Base-by-base conservation (phyloP, 1,284 basidiomycete genomes). In the Sanghuangporus weigelae region DNA sequence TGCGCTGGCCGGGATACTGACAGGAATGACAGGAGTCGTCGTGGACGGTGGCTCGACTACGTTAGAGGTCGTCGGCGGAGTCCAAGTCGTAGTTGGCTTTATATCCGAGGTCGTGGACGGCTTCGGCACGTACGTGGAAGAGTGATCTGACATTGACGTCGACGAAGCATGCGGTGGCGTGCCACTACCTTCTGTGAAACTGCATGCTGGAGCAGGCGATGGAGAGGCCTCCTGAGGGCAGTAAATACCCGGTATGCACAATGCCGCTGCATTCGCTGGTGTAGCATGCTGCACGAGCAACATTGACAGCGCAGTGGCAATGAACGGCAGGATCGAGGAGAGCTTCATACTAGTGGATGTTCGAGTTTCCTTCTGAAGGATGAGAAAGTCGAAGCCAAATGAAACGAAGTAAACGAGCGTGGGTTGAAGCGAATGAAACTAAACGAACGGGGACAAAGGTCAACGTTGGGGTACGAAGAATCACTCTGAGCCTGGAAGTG, bases 341-440 rank as follows among this genome's bases (percentile, higher is more conserved):
- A 63, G 36, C 55, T 63, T 63, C 61, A 63, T 63, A n/a, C 26
- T 60, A 35, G 46, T 26, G 10, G 39, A 38, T 19, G 56, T 40
- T 35, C 36, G 26, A 31, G 5, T 31, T 31, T 31, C 26, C 26
- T 31, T 31, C 26, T 31, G 26, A 31, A 4, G 26, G 26, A 4
- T 31, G 26, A 31, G 26, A 31, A 31, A 36, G 39, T 26, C 12
- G 31, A 40, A 23, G 23, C 8, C 7, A 14, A 21, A 36, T 35
- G 31, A 23, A 19, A 31, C 11, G 44, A 36, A 36, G 10, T 23
- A 16, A 49, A 42, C 31, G 57, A 49, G 44, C 42, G 42, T 36
- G 44, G 23, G 26, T 38, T 8, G 10, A 53, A 19, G 12, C 21
- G 2, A 51, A 42, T 10, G 59, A 46, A 38, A 2, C 7, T 19